Evolutionary conservation across 371 early-diverging fungal species (phyloP).

Genomic region (Batrachochytrium dendrobatidis): DNA sequence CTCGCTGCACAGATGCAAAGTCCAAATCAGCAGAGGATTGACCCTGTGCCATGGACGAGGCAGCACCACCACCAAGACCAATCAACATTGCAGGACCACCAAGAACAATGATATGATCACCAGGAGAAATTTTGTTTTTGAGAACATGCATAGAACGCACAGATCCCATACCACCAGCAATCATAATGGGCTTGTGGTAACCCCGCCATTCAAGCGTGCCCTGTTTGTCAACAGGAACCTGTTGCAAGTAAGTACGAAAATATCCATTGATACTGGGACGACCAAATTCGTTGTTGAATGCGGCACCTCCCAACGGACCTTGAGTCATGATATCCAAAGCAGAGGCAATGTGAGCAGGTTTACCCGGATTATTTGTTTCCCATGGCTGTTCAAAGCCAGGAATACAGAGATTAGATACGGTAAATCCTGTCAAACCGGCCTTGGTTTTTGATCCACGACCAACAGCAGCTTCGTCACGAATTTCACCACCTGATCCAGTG

Average conservation of each 20-base stretch:
- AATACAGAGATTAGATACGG: constrained; percentile 84
- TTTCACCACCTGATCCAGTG: constrained; percentile 84
- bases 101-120: constrained; percentile 77
- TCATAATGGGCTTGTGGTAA: constrained; percentile 98
- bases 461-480: constrained; percentile 96
- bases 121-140: constrained; percentile 75
- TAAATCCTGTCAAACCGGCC: constrained; percentile 89
- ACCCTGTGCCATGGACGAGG: constrained; percentile 89
- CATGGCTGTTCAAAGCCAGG: constrained; percentile 87
- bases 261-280: constrained; percentile 91
- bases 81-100: constrained; percentile 97
- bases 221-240: constrained; percentile 44
- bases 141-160: constrained; percentile 78
- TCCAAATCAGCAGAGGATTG: constrained; percentile 83
- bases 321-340: constrained; percentile 93
- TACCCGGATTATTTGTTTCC: constrained; percentile 68
- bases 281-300: constrained; percentile 97
- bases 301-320: constrained; percentile 93
- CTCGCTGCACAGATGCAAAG: constrained; percentile 95
- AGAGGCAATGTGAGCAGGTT: constrained; percentile 83
- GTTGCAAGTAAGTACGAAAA: constrained; percentile 89
- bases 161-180: constrained; percentile 94
- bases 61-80: constrained; percentile 96
- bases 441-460: constrained; percentile 92
- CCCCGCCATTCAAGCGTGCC: constrained; percentile 52